Percentiles rank a stretch among this genome's conserved stretches.
Evolutionary conservation across 2,329 filamentous ascomycete species (phyloP).

Genomic region (Sporothrix sp.): DNA sequence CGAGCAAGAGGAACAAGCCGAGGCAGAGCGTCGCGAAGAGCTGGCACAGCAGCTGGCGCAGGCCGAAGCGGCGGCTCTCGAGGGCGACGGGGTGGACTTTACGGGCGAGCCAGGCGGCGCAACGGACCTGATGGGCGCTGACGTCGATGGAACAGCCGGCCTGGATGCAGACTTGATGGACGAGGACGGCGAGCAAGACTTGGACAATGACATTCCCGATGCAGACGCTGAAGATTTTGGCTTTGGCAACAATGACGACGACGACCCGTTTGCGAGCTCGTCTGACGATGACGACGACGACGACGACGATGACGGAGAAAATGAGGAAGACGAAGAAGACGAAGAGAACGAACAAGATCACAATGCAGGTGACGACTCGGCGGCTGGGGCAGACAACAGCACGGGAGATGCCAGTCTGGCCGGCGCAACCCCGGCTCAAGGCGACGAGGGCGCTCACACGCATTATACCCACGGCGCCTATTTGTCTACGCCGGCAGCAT

Average conservation of each 20-base stretch:
- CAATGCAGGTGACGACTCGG: background rate
- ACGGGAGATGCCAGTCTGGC: no score
- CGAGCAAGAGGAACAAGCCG: constrained; percentile 78
- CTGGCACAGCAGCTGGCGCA: constrained; percentile 66
- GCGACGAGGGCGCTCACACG: background rate
- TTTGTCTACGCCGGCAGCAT: background rate
- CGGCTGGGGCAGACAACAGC: no score
- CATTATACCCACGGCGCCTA: background rate
- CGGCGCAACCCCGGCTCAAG: no score
- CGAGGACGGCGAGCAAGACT: constrained; percentile 48
- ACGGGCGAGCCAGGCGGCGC: constrained; percentile 61
- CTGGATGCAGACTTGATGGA: constrained; percentile 38
- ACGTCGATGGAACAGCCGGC: constrained; percentile 32
- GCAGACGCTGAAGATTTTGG: constrained; percentile 46
- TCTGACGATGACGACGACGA: constrained; percentile 29
- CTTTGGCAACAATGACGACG: constrained; percentile 36
- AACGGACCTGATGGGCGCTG: constrained; percentile 31
- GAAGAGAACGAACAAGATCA: constrained; percentile 21
- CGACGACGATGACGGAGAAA: constrained; percentile 33
- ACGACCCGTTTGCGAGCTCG: constrained; percentile 21
- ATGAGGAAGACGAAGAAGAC: constrained; percentile 30
- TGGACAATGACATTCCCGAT: constrained; percentile 67
- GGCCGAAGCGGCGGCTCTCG: constrained; percentile 28
- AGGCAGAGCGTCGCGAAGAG: constrained; percentile 60
- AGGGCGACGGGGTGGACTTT: constrained; percentile 35